Evolutionary conservation across 1,284 basidiomycete species (phyloP), one percentile per base, ranked within the genome.

Genomic region (Ustilago esculenta): DNA sequence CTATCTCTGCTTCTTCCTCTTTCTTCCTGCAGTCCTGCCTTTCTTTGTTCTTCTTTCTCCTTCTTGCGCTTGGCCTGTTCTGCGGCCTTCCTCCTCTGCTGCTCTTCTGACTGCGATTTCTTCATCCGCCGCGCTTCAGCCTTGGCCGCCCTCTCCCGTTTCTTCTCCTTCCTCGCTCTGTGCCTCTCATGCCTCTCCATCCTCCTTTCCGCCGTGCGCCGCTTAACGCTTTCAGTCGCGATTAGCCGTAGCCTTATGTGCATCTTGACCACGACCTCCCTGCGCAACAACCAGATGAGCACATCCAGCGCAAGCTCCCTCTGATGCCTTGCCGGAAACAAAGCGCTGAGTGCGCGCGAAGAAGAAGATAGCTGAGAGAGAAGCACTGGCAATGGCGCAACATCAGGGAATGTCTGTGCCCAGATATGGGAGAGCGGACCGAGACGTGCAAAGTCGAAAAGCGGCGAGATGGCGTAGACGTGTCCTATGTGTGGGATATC

Each of bases 241-340:
- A 94, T 86, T 30, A 98, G 86, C 33, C 94, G 88, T 47, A 95
- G 88, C 35, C 90, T 88, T 8, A 94, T 87, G 80, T 94, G 94
- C 39, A 94, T 85, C 29, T 92, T 91, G 52, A 91, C 87, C 20
- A 97, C 85, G 57, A 98, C 86, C 72, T 92, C 91, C 45, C 89
- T 88, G 68, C 91, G 90, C 33, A 98, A 86, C 84, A 98, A 87
- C 94, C 94, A 98, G 39, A 90, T 83, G n/a, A 98, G 87, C 32
- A 94, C 90, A 35, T 91, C 88, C 53, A 90, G 86, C 78, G 91
- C 95, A 36, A 88, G 82, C 14, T 87, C 47, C 12, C 55, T 55
- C 34, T 70, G 54, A 23, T 71, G 56, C 15, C 69, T 41, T 8
- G 59, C 55, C 11, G 69, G 55, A 45, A 75, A 71, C 15, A 66